A percentile compares a stretch with the other conserved stretches of the same genome.
Conservation (phyloP, 2,329 filamentous ascomycete species). For the Diaporthe sp. region DNA sequence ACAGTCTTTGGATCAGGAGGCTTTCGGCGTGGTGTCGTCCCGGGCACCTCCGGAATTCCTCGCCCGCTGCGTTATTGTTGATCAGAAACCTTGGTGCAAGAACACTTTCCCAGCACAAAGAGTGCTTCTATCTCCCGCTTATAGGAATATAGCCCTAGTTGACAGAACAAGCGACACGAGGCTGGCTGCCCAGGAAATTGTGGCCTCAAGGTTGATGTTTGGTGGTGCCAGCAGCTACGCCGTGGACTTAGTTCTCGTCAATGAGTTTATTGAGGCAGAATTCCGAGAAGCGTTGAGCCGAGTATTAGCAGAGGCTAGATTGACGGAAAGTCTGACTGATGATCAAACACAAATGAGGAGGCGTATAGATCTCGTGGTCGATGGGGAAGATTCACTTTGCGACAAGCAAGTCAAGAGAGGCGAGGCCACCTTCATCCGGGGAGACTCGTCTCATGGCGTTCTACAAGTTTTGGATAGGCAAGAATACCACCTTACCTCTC, state of each 20-base stretch:
- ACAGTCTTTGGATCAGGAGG: not conserved
- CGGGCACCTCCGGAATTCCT: not conserved
- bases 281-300: not conserved
- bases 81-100: not conserved
- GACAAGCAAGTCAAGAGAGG: not conserved
- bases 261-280: not conserved
- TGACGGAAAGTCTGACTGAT: not conserved
- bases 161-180: not conserved
- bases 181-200: not conserved
- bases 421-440: not conserved
- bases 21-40: not conserved
- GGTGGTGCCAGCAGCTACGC: not conserved
- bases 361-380: not conserved
- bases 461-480: not conserved
- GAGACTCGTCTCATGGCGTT: not conserved
- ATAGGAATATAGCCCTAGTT: not conserved
- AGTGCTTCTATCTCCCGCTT: not conserved
- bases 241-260: not conserved
- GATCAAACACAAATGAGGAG: not conserved
- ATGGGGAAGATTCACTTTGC: not conserved
- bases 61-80: not conserved
- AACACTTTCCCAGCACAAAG: not conserved
- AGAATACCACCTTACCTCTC: not conserved
- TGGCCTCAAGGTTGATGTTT: not conserved
- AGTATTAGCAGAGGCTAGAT: not conserved